Percentiles rank a stretch among this genome's conserved stretches.
Evolutionary conservation across 1,284 basidiomycete genomes (phyloP).

Genomic region (Volvariella volvacea): DNA sequence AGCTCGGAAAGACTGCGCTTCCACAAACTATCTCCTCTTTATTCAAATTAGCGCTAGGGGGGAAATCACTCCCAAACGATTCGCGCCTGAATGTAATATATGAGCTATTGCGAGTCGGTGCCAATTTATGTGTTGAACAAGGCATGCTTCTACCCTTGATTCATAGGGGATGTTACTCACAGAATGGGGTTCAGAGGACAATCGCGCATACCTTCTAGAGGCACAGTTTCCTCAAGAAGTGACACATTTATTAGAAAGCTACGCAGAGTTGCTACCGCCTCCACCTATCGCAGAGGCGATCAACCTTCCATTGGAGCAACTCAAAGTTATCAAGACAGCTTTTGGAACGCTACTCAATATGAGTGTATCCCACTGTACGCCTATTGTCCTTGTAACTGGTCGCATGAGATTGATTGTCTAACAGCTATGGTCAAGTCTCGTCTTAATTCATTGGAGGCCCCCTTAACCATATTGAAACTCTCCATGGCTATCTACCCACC

Average conservation of each 20-base stretch:
- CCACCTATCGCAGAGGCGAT: slow-evolving; percentile 34
- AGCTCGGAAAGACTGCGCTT: slow-evolving; percentile 55
- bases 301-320: slow-evolving; percentile 49
- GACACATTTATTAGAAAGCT: slow-evolving; percentile 62
- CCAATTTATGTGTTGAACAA: slow-evolving; percentile 78
- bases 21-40: slow-evolving; percentile 59
- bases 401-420: slow-evolving; percentile 4
- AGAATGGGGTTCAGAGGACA: slow-evolving; percentile 38
- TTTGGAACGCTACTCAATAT: slow-evolving; percentile 79
- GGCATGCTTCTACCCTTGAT: slow-evolving; percentile 31
- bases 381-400: slow-evolving; percentile 4
- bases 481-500: slow-evolving; percentile 65
- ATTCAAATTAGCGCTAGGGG: slow-evolving; percentile 46
- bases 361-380: slow-evolving; percentile 68
- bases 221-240: slow-evolving; percentile 61
- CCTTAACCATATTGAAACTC: slow-evolving; percentile 60
- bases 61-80: slow-evolving; percentile 33
- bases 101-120: slow-evolving; percentile 68
- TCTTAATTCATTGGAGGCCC: slow-evolving; percentile 59
- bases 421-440: slow-evolving; percentile 66
- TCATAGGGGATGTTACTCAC: too few relatives aligned
- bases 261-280: slow-evolving; percentile 46
- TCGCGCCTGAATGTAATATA: slow-evolving; percentile 42
- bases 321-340: slow-evolving; percentile 71
- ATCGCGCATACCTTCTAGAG: slow-evolving; percentile 63